phyloP scores from a whole-genome alignment of 2,329 filamentous ascomycete species.

The Xylariaceae sp. region DNA sequence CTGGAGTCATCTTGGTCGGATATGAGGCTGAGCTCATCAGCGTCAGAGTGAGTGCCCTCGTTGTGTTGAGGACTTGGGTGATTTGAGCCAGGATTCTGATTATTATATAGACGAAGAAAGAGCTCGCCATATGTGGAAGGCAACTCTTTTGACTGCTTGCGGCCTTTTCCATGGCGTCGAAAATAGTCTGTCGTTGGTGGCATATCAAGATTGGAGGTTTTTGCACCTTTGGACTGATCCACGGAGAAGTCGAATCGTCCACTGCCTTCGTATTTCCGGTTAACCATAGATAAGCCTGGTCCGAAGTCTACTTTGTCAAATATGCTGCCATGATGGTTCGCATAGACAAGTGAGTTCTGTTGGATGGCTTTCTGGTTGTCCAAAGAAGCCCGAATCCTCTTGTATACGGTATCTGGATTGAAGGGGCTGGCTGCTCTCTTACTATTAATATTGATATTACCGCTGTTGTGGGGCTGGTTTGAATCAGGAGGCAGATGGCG shows the following conservation, averaged over 20 bases:
- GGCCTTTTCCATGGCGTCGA: conserved; percentile 44
- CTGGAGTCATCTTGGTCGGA: conserved; percentile 58
- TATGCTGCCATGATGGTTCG: conserved; percentile 42
- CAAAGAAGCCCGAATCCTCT: conserved; percentile 52
- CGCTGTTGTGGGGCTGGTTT: conserved; percentile 27
- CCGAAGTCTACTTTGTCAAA: conserved; percentile 57
- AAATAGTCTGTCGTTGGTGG: conserved; percentile 49
- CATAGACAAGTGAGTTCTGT: conserved; percentile 24
- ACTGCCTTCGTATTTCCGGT: conserved; percentile 57
- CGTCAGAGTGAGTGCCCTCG: conserved; percentile 42
- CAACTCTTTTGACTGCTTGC: conserved; percentile 36
- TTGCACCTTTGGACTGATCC: conserved; percentile 32
- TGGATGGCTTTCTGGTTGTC: conserved; percentile 24
- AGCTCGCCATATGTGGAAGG: conserved; percentile 37
- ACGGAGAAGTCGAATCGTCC: conserved; percentile 50
- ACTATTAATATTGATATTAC: conserved; percentile 15
- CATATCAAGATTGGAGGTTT: conserved; percentile 31
- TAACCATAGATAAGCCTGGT: conserved; percentile 50
- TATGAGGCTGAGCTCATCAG: conserved; percentile 48
- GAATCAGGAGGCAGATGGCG: conserved; percentile 29
- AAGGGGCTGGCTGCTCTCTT: conserved; percentile 59
- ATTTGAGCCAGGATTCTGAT: conserved; percentile 34
- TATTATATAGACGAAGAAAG: conserved; percentile 37
- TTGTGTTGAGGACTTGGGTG: conserved; percentile 39
- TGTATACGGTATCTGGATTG: conserved; percentile 57